phyloP scores from a whole-genome alignment of 2,329 filamentous ascomycete species.

The Xylaria sp. region DNA sequence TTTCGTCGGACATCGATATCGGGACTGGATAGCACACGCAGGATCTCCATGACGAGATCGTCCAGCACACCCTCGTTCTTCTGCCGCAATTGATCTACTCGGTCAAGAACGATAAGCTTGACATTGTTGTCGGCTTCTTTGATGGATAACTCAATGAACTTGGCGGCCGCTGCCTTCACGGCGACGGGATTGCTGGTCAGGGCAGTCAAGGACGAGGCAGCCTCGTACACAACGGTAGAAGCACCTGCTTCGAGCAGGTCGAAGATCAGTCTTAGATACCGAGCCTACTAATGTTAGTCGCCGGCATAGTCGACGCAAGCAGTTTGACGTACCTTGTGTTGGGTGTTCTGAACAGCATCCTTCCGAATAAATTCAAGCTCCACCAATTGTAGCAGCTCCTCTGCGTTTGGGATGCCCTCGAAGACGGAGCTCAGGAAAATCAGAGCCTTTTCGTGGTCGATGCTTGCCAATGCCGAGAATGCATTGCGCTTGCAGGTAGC shows the following conservation, averaged over 20 bases:
- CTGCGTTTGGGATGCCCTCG: conserved; percentile 90
- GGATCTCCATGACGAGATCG: conserved; percentile 94
- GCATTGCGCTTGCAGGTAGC: conserved; percentile 97
- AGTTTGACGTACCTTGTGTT: conserved; percentile 73
- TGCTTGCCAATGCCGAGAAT: conserved; percentile 86
- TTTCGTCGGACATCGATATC: conserved; percentile 96
- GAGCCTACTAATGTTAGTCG: conserved; percentile 59
- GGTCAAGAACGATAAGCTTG: conserved; percentile 95
- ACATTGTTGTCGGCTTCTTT: conserved; percentile 99
- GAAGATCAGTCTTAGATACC: conserved; percentile 92
- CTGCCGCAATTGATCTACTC: conserved; percentile 83
- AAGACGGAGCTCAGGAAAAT: conserved; percentile 87
- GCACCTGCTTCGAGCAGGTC: conserved; percentile 91
- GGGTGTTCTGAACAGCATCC: conserved; percentile 90
- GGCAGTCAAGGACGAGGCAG: conserved; percentile 89
- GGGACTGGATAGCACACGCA: conserved; percentile 90
- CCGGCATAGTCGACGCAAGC: neutral
- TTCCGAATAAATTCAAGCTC: conserved; percentile 98
- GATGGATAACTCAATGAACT: conserved; percentile 96
- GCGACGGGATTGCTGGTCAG: conserved; percentile 96
- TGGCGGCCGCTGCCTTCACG: conserved; percentile 92
- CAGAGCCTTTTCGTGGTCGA: conserved; percentile 91
- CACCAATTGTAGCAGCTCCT: conserved; percentile 89
- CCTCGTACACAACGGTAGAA: conserved; percentile 96
- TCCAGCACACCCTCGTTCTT: conserved; percentile 91